These are phyloP conservation scores for Sordariomycetes sp. DNA, from an alignment of 2,329 filamentous ascomycete species.

Conservation along the genomic window DNA sequence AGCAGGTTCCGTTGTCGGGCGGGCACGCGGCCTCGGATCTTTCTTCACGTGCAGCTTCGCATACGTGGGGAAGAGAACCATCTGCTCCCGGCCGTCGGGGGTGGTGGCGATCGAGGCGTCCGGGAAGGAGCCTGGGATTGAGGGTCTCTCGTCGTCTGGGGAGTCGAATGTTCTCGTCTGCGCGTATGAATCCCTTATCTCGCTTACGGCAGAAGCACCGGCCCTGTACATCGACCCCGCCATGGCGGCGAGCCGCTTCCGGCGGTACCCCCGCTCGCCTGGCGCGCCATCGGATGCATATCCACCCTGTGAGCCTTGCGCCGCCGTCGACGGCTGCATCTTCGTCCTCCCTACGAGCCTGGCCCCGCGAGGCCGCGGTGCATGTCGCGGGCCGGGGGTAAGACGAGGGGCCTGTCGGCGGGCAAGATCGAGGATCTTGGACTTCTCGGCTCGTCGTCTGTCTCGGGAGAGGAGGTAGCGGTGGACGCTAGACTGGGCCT, in stretches of 20 bases:
- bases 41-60: constrained; percentile 59
- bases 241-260: constrained; percentile 64
- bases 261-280: constrained; percentile 57
- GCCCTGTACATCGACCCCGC: constrained; percentile 46
- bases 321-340: neutral
- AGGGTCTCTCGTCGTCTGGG: constrained; percentile 18
- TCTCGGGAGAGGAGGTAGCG: constrained; percentile 59
- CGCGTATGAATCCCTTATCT: constrained; percentile 48
- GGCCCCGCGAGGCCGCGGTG: constrained; percentile 15
- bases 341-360: constrained; percentile 3
- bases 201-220: constrained; percentile 45
- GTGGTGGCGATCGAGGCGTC: constrained; percentile 79
- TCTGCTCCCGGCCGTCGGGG: constrained; percentile 73
- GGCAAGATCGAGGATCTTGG: constrained; percentile 30
- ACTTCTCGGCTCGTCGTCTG: constrained; percentile 36
- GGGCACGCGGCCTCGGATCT: constrained; percentile 18
- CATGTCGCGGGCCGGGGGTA: constrained; percentile 12
- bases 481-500: constrained; percentile 68
- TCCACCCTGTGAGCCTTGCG: constrained; percentile 6
- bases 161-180: constrained; percentile 32
- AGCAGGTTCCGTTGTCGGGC: constrained; percentile 16
- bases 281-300: constrained; percentile 7
- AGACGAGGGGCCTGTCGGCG: constrained; percentile 21
- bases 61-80: constrained; percentile 93
- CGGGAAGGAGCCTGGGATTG: constrained; percentile 68